Evolutionary conservation across 1,284 basidiomycete species (phyloP), one percentile per base, ranked within the genome.

Genomic region (Microstroma glucosiphilum): DNA sequence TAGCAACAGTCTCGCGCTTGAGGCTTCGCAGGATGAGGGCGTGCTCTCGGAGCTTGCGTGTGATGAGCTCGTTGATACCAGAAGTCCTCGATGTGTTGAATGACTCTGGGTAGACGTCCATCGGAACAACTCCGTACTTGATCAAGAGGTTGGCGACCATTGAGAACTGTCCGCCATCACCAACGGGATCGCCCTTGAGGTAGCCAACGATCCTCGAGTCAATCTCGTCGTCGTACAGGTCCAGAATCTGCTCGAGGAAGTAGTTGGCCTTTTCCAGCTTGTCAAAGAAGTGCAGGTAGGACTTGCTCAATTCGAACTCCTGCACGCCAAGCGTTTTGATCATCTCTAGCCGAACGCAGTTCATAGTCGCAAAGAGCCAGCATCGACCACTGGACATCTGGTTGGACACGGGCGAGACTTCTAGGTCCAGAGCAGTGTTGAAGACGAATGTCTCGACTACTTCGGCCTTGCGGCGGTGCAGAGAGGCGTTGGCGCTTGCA

Each of bases 201-300:
- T 88, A 88, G 56, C 83, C 85, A 57, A 96, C 83, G 13, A 93
- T 83, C 1, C 93, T 86, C 72, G 90, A 87, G 62, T 96, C 90
- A 55, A 94, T 81, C 0, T 89, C 87, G 61, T 87, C 84, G 69
- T 91, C 87, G 0, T 87, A 86, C 54, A 90, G 85, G 80, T 94
- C 84, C 69, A 97, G 89, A 62, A 88, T 86, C 56, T 87, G 82
- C 81, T 97, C 93, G 25, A 97, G 86, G 80, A 90, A 96, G 82
- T 90, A 93, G 82, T 97, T 96, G 60, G 88, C 84, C 81, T 96
- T 96, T 83, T 96, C 92, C 58, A 96, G 84, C 82, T 93, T 41
- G 59, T 69, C 69, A 61, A 61, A 71, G 56, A 71, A 41, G 21
- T 49, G 51, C 9, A 62, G 56, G 78, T 82, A 60, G 58, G 86